Conservation (phyloP, 2,329 filamentous ascomycete genomes). For the Aspergillus spinulosporus region DNA sequence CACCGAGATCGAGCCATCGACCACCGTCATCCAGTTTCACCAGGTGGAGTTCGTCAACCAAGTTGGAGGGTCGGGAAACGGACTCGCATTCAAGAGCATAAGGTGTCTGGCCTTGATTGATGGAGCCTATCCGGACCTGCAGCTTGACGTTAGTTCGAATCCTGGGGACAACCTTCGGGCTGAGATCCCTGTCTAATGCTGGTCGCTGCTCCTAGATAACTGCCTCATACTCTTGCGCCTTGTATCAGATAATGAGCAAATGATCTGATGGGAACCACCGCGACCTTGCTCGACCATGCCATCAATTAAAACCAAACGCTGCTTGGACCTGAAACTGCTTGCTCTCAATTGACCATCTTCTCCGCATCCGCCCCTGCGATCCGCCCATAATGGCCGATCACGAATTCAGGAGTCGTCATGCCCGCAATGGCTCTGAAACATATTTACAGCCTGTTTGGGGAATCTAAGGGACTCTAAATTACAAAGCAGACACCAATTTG, state of each 20-base stretch:
- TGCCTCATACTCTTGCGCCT: background rate
- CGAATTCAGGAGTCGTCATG: slow-evolving; percentile 9
- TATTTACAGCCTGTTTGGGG: slow-evolving; percentile 1
- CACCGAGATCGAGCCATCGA: background rate
- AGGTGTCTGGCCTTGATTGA: slow-evolving; percentile 14
- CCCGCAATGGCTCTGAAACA: slow-evolving; percentile 11
- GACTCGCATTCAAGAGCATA: background rate
- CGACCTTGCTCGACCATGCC: background rate
- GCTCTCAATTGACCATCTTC: background rate
- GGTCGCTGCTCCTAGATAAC: background rate
- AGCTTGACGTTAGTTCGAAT: slow-evolving; percentile 21
- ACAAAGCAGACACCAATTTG: background rate
- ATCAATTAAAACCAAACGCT: slow-evolving; percentile 2
- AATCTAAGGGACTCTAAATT: background rate
- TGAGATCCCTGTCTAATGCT: slow-evolving; percentile 6
- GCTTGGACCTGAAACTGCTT: background rate
- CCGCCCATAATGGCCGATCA: background rate
- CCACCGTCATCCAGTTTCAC: slow-evolving; percentile 5
- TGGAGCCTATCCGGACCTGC: slow-evolving; percentile 25
- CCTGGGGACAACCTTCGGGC: slow-evolving; percentile 14
- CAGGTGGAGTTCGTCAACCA: slow-evolving; percentile 7
- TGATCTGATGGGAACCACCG: background rate
- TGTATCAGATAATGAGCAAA: slow-evolving; percentile 4
- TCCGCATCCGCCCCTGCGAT: background rate
- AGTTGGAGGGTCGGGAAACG: background rate